phyloP scores from a whole-genome alignment of 2,329 filamentous ascomycete genomes.

The Talaromyces piceae region DNA sequence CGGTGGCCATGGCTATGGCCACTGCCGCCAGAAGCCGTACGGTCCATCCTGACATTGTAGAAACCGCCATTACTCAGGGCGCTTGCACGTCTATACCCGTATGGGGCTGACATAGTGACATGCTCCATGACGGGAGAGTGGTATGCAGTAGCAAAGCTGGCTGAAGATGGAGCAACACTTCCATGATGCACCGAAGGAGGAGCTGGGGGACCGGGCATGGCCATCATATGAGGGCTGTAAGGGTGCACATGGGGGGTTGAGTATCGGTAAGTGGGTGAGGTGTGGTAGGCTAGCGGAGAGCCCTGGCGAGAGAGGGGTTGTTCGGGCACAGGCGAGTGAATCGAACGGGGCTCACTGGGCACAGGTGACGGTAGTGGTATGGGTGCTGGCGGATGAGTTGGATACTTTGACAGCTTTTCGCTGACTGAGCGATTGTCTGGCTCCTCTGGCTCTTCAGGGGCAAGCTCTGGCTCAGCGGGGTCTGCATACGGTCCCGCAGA shows the following conservation, averaged over 20 bases:
- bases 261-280: slow-evolving; percentile 22
- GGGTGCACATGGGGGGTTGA: slow-evolving; percentile 30
- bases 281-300: slow-evolving; percentile 14
- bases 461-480: background rate
- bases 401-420: slow-evolving; percentile 1
- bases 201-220: slow-evolving; percentile 14
- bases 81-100: slow-evolving; percentile 18
- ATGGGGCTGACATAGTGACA: slow-evolving; percentile 25
- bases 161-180: slow-evolving; percentile 19
- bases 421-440: background rate
- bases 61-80: slow-evolving; percentile 18
- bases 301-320: slow-evolving; percentile 18
- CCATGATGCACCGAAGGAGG: slow-evolving; percentile 21
- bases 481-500: background rate
- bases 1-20: slow-evolving; percentile 6
- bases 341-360: slow-evolving; percentile 21
- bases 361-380: slow-evolving; percentile 26
- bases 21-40: slow-evolving; percentile 1
- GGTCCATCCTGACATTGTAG: slow-evolving; percentile 4
- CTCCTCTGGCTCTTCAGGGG: background rate
- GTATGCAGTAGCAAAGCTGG: slow-evolving; percentile 24
- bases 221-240: slow-evolving; percentile 32
- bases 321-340: slow-evolving; percentile 14
- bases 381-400: slow-evolving; percentile 11
- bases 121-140: slow-evolving; percentile 31